A percentile compares a stretch with the other conserved stretches of the same genome.
phyloP scores from a whole-genome alignment of 2,329 filamentous ascomycete genomes.

The Rhinocladiella mackenziei region DNA sequence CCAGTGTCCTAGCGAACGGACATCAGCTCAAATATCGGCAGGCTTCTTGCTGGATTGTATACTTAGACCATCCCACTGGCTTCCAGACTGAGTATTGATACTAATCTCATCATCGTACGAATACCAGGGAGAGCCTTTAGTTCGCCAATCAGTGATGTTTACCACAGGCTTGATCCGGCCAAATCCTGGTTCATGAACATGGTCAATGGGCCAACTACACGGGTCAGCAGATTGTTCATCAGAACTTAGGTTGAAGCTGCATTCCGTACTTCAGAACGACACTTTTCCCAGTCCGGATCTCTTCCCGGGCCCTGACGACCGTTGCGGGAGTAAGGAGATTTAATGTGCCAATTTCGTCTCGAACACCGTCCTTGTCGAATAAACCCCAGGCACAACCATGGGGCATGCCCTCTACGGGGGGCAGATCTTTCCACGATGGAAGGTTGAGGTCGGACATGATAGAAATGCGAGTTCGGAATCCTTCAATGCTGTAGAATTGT shows the following conservation, averaged over 20 bases:
- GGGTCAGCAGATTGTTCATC: too few relatives aligned
- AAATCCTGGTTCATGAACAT: conserved; percentile 2
- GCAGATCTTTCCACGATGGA: conserved; percentile 6
- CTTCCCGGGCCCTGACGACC: conserved; percentile 50
- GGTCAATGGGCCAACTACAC: conserved; percentile 38
- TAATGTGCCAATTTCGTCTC: conserved; percentile 57
- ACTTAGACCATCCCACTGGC: conserved; percentile 47
- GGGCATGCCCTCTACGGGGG: conserved; percentile 2
- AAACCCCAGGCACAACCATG: conserved; percentile 43
- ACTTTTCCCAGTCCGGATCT: conserved; percentile 44
- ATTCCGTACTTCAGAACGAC: conserved; percentile 4
- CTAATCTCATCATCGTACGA: conserved; percentile 42
- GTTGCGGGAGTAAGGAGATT: conserved; percentile 56
- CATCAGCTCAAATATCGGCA: conserved; percentile 9
- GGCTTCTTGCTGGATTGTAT: too few relatives aligned
- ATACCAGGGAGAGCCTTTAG: conserved; percentile 2
- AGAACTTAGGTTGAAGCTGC: conserved; percentile 39
- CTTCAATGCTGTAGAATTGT: too few relatives aligned
- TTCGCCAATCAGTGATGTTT: conserved; percentile 5
- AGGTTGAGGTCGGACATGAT: conserved; percentile 28
- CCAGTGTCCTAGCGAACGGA: conserved; percentile 30
- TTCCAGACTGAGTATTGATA: conserved; percentile 46
- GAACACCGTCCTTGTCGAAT: conserved; percentile 46
- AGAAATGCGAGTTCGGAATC: too few relatives aligned
- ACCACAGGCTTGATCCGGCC: background rate